Conservation (phyloP, 1,139 yeast genomes). For the Petasospora rhodanensis region DNA sequence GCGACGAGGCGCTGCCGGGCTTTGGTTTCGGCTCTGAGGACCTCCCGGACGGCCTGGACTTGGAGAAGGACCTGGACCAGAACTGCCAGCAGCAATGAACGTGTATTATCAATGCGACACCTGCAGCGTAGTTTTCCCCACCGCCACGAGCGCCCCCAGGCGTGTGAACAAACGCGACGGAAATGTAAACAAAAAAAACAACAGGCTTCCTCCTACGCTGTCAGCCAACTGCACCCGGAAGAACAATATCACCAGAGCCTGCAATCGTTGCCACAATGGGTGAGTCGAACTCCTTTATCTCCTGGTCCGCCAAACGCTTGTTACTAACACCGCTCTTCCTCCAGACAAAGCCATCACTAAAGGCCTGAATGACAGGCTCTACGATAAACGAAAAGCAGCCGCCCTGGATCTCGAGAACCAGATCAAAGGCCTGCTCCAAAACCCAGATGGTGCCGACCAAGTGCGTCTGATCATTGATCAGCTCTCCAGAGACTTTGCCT, state of each 20-base stretch:
- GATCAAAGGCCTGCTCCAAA: constrained; percentile 66
- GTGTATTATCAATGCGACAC: too few relatives aligned
- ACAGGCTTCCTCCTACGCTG: too few relatives aligned
- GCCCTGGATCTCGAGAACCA: constrained; percentile 85
- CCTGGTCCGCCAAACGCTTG: too few relatives aligned
- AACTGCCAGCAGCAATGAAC: constrained; percentile 31
- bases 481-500: constrained; percentile 64
- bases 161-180: too few relatives aligned
- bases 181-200: too few relatives aligned
- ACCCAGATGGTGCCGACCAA: constrained; percentile 56
- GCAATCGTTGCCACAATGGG: constrained; percentile 6
- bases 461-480: constrained; percentile 67
- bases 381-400: constrained; percentile 91
- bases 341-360: constrained; percentile 67
- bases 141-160: too few relatives aligned
- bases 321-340: constrained; percentile 5
- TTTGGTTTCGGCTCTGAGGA: constrained; percentile 43
- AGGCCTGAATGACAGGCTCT: constrained; percentile 84
- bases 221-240: too few relatives aligned
- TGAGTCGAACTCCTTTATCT: constrained; percentile 2
- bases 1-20: constrained; percentile 50
- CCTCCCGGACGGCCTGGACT: constrained; percentile 30
- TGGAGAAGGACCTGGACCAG: constrained; percentile 39
- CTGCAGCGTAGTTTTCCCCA: too few relatives aligned
- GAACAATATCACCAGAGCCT: too few relatives aligned